phyloP scores from a whole-genome alignment of 768 basidiomycete species.

The Coprinellus micaceus region DNA sequence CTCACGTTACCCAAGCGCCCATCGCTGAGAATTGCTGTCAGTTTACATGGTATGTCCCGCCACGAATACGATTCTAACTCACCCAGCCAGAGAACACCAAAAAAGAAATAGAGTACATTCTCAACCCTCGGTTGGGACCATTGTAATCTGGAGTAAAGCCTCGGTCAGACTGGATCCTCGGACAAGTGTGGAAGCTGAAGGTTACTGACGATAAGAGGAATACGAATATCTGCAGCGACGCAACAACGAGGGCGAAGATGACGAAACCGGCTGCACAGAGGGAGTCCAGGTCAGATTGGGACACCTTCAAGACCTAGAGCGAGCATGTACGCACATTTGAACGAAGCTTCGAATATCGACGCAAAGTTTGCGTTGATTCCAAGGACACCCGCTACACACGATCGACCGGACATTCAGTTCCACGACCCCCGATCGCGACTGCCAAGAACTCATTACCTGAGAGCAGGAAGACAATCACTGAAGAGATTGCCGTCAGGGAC shows the following conservation, averaged over 20 bases:
- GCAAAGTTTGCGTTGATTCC: conserved; percentile 70
- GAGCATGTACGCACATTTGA: background rate
- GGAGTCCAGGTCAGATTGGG: background rate
- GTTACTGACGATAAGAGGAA: conserved; percentile 55
- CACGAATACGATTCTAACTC: conserved; percentile 23
- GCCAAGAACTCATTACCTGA: conserved; percentile 31
- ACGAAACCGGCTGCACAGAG: conserved; percentile 58
- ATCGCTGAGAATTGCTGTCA: conserved; percentile 43
- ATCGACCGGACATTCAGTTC: background rate
- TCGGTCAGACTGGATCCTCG: background rate
- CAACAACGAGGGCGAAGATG: conserved; percentile 63
- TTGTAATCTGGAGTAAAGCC: conserved; percentile 45
- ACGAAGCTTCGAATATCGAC: conserved; percentile 22
- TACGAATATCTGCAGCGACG: conserved; percentile 60
- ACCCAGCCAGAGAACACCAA: conserved; percentile 71
- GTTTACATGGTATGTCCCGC: conserved; percentile 10
- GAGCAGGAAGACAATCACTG: conserved; percentile 43
- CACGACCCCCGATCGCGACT: background rate
- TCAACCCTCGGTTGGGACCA: conserved; percentile 70
- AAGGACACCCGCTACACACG: conserved; percentile 47
- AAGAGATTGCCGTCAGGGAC: conserved; percentile 5
- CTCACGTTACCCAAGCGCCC: conserved; percentile 74
- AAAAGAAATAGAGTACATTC: conserved; percentile 46
- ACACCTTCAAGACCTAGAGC: background rate
- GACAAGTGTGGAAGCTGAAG: background rate